Percentiles rank a stretch among this genome's conserved stretches.
Conservation (phyloP, 495 filamentous ascomycete genomes). For the Xylaria castorea region DNA sequence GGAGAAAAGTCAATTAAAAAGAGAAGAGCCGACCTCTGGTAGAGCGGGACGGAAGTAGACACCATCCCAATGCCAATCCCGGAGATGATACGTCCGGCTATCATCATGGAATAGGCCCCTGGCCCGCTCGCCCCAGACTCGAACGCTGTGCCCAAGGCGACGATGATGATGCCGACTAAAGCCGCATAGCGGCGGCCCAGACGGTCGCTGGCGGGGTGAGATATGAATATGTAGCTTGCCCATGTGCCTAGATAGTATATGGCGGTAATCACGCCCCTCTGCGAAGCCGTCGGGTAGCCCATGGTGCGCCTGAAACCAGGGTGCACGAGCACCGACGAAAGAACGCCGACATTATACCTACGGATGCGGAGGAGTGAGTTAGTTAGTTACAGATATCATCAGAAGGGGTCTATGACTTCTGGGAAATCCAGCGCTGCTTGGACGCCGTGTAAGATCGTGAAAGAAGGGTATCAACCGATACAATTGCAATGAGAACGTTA, state of each 20-base stretch:
- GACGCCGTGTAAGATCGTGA: neutral
- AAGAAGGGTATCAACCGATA: neutral
- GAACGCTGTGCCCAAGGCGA: constrained; percentile 55
- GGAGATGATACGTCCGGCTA: constrained; percentile 58
- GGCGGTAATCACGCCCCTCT: constrained; percentile 60
- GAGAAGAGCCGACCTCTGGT: constrained; percentile 52
- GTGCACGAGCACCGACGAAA: constrained; percentile 62
- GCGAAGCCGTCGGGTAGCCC: constrained; percentile 48
- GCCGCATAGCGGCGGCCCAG: constrained; percentile 60
- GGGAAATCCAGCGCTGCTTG: neutral
- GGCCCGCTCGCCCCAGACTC: constrained; percentile 50
- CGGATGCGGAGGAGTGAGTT: neutral
- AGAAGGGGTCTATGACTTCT: neutral
- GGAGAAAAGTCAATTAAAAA: neutral
- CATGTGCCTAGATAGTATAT: constrained; percentile 66
- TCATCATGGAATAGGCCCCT: constrained; percentile 57
- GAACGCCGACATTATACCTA: constrained; percentile 64
- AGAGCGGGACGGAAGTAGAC: constrained; percentile 62
- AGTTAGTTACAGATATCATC: neutral
- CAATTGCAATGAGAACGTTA: neutral
- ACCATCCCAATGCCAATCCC: constrained; percentile 60
- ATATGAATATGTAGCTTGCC: constrained; percentile 60
- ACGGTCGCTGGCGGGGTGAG: constrained; percentile 53
- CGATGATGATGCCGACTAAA: constrained; percentile 50
- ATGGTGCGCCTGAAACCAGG: constrained; percentile 57